phyloP scores from a whole-genome alignment of 257 asterid species.

The Penstemon newberryi region DNA sequence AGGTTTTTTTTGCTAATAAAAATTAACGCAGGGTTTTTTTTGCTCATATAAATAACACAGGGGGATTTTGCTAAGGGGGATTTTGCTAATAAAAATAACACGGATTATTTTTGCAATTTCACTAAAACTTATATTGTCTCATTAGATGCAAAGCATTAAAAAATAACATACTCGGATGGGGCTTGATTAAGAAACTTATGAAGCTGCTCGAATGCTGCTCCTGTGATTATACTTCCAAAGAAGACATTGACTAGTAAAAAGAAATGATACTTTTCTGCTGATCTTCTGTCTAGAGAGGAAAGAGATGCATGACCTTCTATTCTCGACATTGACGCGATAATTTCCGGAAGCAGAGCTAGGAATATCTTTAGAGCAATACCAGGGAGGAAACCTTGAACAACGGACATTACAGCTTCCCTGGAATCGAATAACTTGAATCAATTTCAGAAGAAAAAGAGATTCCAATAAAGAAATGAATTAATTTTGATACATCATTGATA shows the following conservation, averaged over 20 bases:
- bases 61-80: no score
- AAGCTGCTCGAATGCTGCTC: conserved; percentile 90
- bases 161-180: conserved; percentile 57
- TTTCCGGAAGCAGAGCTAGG: conserved; percentile 54
- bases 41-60: no score
- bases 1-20: no score
- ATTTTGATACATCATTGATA: no score
- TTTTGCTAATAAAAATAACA: no score
- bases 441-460: no score
- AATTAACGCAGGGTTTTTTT: no score
- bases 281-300: conserved; percentile 65
- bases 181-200: conserved; percentile 59
- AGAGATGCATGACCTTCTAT: conserved; percentile 69
- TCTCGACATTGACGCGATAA: conserved; percentile 70
- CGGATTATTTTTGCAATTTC: no score
- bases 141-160: not conserved
- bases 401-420: conserved; percentile 55
- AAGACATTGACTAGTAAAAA: conserved; percentile 79
- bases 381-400: conserved; percentile 90
- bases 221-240: conserved; percentile 79
- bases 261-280: conserved; percentile 78
- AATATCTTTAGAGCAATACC: conserved; percentile 75
- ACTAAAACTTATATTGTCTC: no score
- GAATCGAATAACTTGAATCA: conserved; percentile 17
- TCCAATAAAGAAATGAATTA: no score